Evolutionary conservation across 805 yeast genomes (phyloP), one percentile per base, ranked within the genome.

Genomic region (Ogataea polymorpha): DNA sequence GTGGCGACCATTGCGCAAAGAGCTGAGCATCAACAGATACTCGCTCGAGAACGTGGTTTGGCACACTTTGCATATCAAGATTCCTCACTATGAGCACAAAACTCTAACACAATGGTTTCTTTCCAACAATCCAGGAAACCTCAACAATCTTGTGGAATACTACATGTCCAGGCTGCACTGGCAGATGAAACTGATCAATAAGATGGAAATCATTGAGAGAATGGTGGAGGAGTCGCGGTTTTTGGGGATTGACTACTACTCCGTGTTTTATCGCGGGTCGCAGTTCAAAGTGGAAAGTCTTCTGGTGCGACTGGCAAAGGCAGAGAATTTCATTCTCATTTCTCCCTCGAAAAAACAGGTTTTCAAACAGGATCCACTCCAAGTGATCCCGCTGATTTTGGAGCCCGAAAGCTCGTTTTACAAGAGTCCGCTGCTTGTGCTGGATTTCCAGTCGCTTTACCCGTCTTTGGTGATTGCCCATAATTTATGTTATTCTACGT

Each of bases 241-340:
- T 23, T 73, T 89, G 16, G 99, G 99, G 0, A 78, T 93, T 20
- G 98, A 93, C 53, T 93, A 89, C 58, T 75, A 80, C 56, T 87
- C 97, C 3, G 87, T 89, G 7, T 78, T 85, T 45, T 84, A 86
- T 37, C 62, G 99, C 44, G 99, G 99, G 0, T 91, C 98, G 0
- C 99, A 93, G 56, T 93, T 72, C 58, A 90, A 87, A 57, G 96
- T 93, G 2, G 99, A 93, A 56, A 86, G 97, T 1, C 72, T 90
- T 27, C 63, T 93, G 49, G 63, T 78, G 3, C 65, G 99, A 39
- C 62, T 93, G 14, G 76, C 93, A 18, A 87, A 88, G 52, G 68
- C 79, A 2, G 96, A 89, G 56, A 84, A 84, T 56, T 78, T 72
- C 38, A 59, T 91, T 30, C 57, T 89, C 41, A 64, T 82, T 5